Evolutionary conservation across 2,329 filamentous ascomycete genomes (phyloP).

Genomic region (Aspergillus viridinutans): DNA sequence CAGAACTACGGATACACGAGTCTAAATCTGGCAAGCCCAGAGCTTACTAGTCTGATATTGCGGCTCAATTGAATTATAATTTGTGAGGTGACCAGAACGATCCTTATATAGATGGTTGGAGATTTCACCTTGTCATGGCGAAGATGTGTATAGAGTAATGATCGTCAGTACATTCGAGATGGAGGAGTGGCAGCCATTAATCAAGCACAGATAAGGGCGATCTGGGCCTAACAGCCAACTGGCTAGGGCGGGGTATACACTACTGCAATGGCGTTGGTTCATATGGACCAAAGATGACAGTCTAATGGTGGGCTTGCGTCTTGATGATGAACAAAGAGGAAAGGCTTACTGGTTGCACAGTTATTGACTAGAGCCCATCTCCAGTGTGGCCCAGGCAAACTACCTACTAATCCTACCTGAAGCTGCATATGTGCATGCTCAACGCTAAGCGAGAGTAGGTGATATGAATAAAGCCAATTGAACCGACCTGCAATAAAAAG

Average conservation of each 20-base stretch:
- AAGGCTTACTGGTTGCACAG: background rate
- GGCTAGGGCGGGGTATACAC: background rate
- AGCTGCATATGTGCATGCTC: background rate
- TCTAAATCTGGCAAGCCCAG: background rate
- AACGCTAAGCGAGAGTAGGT: background rate
- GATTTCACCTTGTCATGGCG: background rate
- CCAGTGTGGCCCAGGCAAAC: background rate
- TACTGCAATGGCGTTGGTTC: background rate
- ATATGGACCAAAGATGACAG: background rate
- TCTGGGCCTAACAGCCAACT: background rate
- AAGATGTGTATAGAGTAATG: background rate
- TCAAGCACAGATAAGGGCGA: background rate
- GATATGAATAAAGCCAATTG: background rate
- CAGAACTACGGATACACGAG: background rate
- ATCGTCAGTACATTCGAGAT: background rate
- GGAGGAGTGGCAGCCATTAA: background rate
- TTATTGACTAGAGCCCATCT: background rate
- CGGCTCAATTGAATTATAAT: background rate
- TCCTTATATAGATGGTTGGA: background rate
- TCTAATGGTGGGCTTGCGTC: background rate
- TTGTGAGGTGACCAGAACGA: background rate
- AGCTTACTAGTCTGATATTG: background rate
- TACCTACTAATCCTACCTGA: background rate
- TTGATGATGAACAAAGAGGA: background rate
- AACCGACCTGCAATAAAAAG: background rate